phyloP scores from a whole-genome alignment of 306 rosid species.

The Cucurbita argyrosperma region DNA sequence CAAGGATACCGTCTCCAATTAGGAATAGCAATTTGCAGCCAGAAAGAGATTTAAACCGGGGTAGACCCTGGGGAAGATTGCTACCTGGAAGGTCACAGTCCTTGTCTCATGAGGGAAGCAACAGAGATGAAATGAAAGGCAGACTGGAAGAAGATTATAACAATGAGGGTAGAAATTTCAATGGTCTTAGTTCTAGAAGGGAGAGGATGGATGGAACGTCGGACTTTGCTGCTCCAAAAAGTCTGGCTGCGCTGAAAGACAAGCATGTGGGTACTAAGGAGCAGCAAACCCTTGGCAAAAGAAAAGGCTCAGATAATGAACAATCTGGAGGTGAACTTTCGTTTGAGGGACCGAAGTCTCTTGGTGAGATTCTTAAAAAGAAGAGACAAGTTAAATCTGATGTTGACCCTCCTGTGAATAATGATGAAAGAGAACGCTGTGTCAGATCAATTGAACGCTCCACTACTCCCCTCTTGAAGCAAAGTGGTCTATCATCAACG shows the following conservation, averaged over 20 bases:
- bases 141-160: slow-evolving; percentile 34
- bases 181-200: slow-evolving; percentile 25
- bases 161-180: slow-evolving; percentile 34
- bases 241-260: slow-evolving; percentile 54
- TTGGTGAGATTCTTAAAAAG: slow-evolving; percentile 77
- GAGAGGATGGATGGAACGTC: slow-evolving; percentile 24
- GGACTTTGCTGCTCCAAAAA: slow-evolving; percentile 48
- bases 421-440: slow-evolving; percentile 18
- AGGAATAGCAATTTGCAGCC: slow-evolving; percentile 22
- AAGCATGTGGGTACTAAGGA: slow-evolving; percentile 30
- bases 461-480: slow-evolving; percentile 7
- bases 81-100: slow-evolving; percentile 48
- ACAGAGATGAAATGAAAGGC: slow-evolving; percentile 63
- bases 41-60: slow-evolving; percentile 54
- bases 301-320: slow-evolving; percentile 28
- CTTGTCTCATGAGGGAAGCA: slow-evolving; percentile 48
- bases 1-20: slow-evolving; percentile 21
- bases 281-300: slow-evolving; percentile 39
- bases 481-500: slow-evolving; percentile 10
- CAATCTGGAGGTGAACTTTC: slow-evolving; percentile 38
- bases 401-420: slow-evolving; percentile 17
- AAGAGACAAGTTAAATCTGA: slow-evolving; percentile 47
- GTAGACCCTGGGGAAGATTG: slow-evolving; percentile 35
- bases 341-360: slow-evolving; percentile 89
- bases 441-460: slow-evolving; percentile 10